phyloP scores from a whole-genome alignment of 2,329 filamentous ascomycete species.

The Colletotrichum euphorbiae region DNA sequence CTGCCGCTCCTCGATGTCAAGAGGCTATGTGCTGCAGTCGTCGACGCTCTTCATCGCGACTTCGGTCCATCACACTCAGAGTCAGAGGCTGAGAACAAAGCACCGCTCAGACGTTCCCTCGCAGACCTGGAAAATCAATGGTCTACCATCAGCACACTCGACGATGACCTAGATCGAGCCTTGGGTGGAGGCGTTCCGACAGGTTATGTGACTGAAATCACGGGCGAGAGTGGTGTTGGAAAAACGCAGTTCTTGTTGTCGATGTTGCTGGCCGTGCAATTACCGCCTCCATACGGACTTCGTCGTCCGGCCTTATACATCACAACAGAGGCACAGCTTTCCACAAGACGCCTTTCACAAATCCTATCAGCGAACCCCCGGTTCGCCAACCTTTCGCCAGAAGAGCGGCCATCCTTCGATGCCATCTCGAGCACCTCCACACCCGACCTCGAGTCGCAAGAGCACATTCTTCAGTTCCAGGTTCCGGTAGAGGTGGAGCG shows the following conservation, averaged over 20 bases:
- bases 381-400: conserved; percentile 55
- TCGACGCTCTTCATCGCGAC: conserved; percentile 75
- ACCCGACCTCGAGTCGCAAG: conserved; percentile 92
- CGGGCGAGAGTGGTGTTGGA: conserved; percentile 92
- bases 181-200: conserved; percentile 84
- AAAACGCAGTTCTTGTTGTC: conserved; percentile 95
- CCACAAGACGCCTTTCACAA: conserved; percentile 84
- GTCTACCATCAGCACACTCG: conserved; percentile 82
- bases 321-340: conserved; percentile 88
- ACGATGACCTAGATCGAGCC: conserved; percentile 74
- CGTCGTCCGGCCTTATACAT: conserved; percentile 87
- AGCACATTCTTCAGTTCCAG: conserved; percentile 94
- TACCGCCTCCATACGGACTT: conserved; percentile 78
- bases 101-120: conserved; percentile 27
- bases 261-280: conserved; percentile 85
- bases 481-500: conserved; percentile 85
- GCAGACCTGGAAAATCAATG: conserved; percentile 30
- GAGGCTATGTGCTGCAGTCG: conserved; percentile 75
- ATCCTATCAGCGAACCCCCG: conserved; percentile 76
- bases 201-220: conserved; percentile 87
- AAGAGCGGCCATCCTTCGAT: conserved; percentile 72
- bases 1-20: conserved; percentile 85
- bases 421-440: conserved; percentile 84
- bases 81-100: conserved; percentile 1
- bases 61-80: conserved; percentile 47